Percentiles rank a stretch among this genome's conserved stretches.
Conservation (phyloP, 129 eudicot species). For the Sambucus nigra region DNA sequence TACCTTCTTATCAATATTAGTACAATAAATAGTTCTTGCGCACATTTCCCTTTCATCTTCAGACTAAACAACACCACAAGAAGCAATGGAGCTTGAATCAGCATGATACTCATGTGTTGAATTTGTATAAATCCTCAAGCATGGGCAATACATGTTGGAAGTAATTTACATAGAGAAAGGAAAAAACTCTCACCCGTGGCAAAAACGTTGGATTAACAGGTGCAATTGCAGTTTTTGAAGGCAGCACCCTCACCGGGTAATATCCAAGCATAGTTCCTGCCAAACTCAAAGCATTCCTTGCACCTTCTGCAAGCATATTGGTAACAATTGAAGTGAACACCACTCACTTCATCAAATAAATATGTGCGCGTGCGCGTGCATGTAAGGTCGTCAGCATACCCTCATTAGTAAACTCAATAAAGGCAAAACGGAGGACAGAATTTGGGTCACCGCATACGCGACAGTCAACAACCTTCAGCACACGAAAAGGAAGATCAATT, state of each 20-base stretch:
- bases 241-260: conserved; percentile 74
- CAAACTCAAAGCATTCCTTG: conserved; percentile 65
- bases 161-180: conserved; percentile 1
- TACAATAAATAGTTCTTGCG: conserved; percentile 81
- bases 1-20: conserved; percentile 95
- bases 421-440: conserved; percentile 97
- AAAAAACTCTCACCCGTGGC: conserved; percentile 56
- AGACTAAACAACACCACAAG: conserved; percentile 23
- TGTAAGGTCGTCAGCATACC: conserved; percentile 31
- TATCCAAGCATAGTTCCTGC: conserved; percentile 90
- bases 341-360: not conserved
- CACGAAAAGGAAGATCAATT: not conserved
- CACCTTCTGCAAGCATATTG: conserved; percentile 68
- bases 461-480: conserved; percentile 76
- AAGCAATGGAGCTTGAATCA: not conserved
- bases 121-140: not conserved
- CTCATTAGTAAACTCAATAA: conserved; percentile 89
- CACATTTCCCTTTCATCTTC: conserved; percentile 99
- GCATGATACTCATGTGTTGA: not conserved
- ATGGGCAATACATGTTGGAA: not conserved
- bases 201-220: conserved; percentile 94
- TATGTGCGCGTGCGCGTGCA: not conserved
- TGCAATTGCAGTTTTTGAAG: conserved; percentile 93
- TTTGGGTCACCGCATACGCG: conserved; percentile 97
- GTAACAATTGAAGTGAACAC: conserved; percentile 42